A percentile compares a stretch with the other conserved stretches of the same genome.
Conservation (phyloP, 345 rosid genomes). For the Streptanthus diversifolius region DNA sequence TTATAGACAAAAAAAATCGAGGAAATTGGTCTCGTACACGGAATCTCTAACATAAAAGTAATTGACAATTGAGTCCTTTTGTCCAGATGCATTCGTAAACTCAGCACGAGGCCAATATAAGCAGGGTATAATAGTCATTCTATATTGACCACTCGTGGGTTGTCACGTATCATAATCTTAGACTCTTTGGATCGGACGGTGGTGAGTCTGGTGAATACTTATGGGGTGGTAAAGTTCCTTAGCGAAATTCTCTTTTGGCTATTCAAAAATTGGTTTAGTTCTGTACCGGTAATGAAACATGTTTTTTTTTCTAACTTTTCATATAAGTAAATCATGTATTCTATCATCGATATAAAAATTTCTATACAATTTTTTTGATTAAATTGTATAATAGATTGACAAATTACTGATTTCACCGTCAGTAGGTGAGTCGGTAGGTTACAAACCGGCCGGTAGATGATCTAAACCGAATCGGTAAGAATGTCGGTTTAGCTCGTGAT, state of each 20-base stretch:
- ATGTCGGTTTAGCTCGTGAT: slow-evolving; percentile 20
- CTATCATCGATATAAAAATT: not conserved
- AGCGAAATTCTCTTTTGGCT: not conserved
- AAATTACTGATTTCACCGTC: not conserved
- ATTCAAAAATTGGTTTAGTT: not conserved
- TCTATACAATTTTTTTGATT: not conserved
- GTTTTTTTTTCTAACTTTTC: too few relatives aligned
- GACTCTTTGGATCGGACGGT: slow-evolving; percentile 12
- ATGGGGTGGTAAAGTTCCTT: slow-evolving; percentile 4
- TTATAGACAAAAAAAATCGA: not conserved
- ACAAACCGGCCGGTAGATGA: not conserved
- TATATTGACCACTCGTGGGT: fast-evolving
- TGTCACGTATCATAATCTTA: not conserved
- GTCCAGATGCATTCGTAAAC: not conserved
- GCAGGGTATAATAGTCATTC: not conserved
- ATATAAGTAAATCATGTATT: not conserved
- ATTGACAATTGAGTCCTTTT: slow-evolving; percentile 1
- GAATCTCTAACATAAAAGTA: slow-evolving; percentile 16
- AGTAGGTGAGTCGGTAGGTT: not conserved
- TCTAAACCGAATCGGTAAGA: slow-evolving; percentile 9
- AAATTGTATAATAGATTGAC: not conserved
- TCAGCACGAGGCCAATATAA: not conserved
- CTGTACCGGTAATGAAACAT: not conserved
- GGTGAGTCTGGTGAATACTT: not conserved
- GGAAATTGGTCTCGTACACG: slow-evolving; percentile 30